These are phyloP conservation scores for Fusarium succisae DNA, from an alignment of 2,329 filamentous ascomycete species.

Conservation along the genomic window DNA sequence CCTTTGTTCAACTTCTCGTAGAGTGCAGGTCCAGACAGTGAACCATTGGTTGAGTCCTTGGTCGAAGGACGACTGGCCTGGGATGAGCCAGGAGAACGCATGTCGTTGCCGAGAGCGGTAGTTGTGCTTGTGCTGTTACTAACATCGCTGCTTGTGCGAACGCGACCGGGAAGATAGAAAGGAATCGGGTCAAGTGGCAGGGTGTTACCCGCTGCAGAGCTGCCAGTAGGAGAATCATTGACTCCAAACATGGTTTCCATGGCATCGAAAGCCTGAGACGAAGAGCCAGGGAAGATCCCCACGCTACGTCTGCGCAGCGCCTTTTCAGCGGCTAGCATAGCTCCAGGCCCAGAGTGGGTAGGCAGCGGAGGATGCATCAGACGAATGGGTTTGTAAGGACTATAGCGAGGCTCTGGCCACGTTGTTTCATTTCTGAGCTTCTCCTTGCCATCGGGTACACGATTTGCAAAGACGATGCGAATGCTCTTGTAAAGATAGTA, in stretches of 20 bases:
- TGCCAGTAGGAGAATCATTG: constrained; percentile 20
- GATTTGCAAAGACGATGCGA: constrained; percentile 94
- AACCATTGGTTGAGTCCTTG: constrained; percentile 47
- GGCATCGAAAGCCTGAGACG: constrained; percentile 48
- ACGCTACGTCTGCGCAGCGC: constrained; percentile 66
- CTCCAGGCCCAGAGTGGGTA: constrained; percentile 52
- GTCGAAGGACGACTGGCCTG: constrained; percentile 48
- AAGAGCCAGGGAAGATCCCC: constrained; percentile 54
- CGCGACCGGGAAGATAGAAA: constrained; percentile 52
- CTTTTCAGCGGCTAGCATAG: constrained; percentile 67
- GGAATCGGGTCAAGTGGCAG: constrained; percentile 61
- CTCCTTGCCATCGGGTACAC: constrained; percentile 95
- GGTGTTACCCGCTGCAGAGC: constrained; percentile 44
- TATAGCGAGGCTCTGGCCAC: constrained; percentile 86
- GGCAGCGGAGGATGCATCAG: constrained; percentile 57
- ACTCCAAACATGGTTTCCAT: constrained; percentile 43
- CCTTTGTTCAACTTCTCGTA: constrained; percentile 77
- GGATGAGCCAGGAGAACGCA: constrained; percentile 43
- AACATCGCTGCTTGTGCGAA: constrained; percentile 47
- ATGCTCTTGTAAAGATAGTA: constrained; percentile 93
- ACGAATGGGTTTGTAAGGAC: constrained; percentile 77
- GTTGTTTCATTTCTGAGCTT: constrained; percentile 90
- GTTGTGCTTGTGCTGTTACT: constrained; percentile 44
- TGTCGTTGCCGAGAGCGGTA: constrained; percentile 27
- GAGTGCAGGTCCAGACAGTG: constrained; percentile 44